These are phyloP conservation scores for Whalleya microplaca DNA, from an alignment of 2,329 filamentous ascomycete genomes.

Conservation along the genomic window DNA sequence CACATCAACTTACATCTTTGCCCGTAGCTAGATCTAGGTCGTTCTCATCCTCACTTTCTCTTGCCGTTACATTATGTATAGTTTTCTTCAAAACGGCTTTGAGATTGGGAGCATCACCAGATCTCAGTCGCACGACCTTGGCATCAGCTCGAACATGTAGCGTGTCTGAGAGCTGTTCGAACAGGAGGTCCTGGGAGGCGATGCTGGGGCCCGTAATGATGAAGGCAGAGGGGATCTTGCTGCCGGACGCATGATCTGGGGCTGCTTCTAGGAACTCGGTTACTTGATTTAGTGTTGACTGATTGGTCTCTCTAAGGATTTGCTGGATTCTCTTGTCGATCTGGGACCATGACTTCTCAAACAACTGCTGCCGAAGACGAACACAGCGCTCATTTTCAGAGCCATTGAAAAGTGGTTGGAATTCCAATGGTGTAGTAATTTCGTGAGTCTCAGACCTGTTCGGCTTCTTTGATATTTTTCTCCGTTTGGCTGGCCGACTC, in stretches of 20 bases:
- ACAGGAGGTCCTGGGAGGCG: slow-evolving; percentile 74
- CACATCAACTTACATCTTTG: slow-evolving; percentile 48
- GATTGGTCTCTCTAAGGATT: slow-evolving; percentile 64
- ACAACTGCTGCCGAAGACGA: slow-evolving; percentile 60
- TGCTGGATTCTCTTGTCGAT: slow-evolving; percentile 67
- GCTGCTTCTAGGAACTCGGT: slow-evolving; percentile 55
- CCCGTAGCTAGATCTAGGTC: slow-evolving; percentile 51
- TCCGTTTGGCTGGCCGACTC: slow-evolving; percentile 58
- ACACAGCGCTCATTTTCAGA: slow-evolving; percentile 54
- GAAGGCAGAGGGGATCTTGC: slow-evolving; percentile 69
- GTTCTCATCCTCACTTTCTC: slow-evolving; percentile 55
- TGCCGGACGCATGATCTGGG: slow-evolving; percentile 33
- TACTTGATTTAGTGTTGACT: slow-evolving; percentile 62
- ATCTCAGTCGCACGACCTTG: slow-evolving; percentile 68
- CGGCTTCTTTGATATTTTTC: slow-evolving; percentile 53
- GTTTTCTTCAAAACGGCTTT: slow-evolving; percentile 75
- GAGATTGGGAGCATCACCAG: slow-evolving; percentile 72
- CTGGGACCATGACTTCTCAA: slow-evolving; percentile 64
- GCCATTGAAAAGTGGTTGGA: slow-evolving; percentile 61
- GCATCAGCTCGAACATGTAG: slow-evolving; percentile 53
- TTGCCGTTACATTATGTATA: slow-evolving; percentile 66
- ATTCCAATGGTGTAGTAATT: slow-evolving; percentile 14
- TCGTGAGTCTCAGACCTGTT: slow-evolving; percentile 23
- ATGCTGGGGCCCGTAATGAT: slow-evolving; percentile 80
- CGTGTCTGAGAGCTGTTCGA: slow-evolving; percentile 67